phyloP scores from a whole-genome alignment of 208 protist genomes.

The Wallacemonas collosoma region DNA sequence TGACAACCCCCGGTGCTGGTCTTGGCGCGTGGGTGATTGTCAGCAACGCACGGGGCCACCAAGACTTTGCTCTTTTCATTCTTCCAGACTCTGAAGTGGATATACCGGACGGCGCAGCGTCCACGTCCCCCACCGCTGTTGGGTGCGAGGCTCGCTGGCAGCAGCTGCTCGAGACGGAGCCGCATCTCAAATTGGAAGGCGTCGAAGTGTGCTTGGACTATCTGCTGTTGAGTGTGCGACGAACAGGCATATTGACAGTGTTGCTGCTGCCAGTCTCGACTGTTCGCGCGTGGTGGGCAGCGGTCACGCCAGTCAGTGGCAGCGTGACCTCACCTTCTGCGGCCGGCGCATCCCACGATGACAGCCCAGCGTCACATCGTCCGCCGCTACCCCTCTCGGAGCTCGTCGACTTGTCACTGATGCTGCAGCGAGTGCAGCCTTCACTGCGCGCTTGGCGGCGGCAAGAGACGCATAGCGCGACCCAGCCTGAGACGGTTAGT shows the following conservation, averaged over 20 bases:
- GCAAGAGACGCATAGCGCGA: too few relatives aligned
- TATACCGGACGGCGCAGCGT: not conserved
- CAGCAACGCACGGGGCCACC: constrained; percentile 25
- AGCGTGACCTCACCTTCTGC: too few relatives aligned
- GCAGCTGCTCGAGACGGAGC: constrained; percentile 52
- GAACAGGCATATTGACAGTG: constrained; percentile 35
- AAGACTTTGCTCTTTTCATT: constrained; percentile 52
- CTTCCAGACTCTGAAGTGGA: constrained; percentile 32
- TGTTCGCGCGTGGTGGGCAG: constrained; percentile 44
- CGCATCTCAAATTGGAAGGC: constrained; percentile 44
- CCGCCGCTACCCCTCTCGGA: constrained; percentile 1
- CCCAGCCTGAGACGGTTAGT: too few relatives aligned
- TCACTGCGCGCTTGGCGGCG: not conserved
- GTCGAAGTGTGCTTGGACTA: constrained; percentile 44
- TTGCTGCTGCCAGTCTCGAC: constrained; percentile 37
- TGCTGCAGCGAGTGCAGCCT: not conserved
- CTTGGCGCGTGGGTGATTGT: constrained; percentile 59
- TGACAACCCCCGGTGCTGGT: too few relatives aligned
- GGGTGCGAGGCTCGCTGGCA: constrained; percentile 22
- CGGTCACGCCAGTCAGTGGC: not conserved
- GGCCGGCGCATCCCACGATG: too few relatives aligned
- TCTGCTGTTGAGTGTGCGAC: constrained; percentile 53
- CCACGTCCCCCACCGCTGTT: not conserved
- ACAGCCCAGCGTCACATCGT: too few relatives aligned
- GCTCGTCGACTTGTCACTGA: constrained; percentile 22